phyloP scores from a whole-genome alignment of 192 early-diverging fungal genomes.

The Coemansia sp. region DNA sequence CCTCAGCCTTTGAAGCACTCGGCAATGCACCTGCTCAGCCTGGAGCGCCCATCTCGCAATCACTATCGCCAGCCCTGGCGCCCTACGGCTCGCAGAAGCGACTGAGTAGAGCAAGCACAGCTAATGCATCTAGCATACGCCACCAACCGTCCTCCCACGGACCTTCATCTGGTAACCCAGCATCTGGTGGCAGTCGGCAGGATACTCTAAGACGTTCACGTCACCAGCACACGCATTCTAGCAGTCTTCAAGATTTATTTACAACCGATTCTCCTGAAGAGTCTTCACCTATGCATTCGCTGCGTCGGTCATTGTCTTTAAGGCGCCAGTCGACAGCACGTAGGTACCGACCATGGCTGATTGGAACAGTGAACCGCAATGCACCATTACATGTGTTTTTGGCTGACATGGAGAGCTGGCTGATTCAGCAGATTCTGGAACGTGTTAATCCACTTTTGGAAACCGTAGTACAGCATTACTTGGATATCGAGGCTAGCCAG shows the following conservation, averaged over 20 bases:
- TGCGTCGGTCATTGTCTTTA: conserved; percentile 29
- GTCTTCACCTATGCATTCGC: no score
- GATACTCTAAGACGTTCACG: background rate
- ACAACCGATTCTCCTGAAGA: background rate
- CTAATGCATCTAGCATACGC: no score
- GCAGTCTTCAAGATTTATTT: no score
- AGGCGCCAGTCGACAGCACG: conserved; percentile 11
- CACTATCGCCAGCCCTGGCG: conserved; percentile 24
- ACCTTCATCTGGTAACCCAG: no score
- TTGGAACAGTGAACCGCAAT: conserved; percentile 32
- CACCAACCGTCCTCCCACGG: no score
- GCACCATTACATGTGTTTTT: conserved; percentile 47
- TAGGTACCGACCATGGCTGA: conserved; percentile 44
- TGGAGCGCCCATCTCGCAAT: background rate
- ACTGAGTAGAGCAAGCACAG: conserved; percentile 9
- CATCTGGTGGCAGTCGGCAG: no score
- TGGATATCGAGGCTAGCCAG: conserved; percentile 45
- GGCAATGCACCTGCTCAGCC: conserved; percentile 11
- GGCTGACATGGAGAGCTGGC: conserved; percentile 47
- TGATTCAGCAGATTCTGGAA: conserved; percentile 47
- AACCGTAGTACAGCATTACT: conserved; percentile 37
- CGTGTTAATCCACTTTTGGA: conserved; percentile 46
- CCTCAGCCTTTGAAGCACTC: conserved; percentile 43
- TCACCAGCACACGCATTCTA: conserved; percentile 16
- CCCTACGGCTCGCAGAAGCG: conserved; percentile 9